A percentile compares a stretch with the other conserved stretches of the same genome.
phyloP scores from a whole-genome alignment of 768 basidiomycete genomes.

The Multifurca ochricompacta region DNA sequence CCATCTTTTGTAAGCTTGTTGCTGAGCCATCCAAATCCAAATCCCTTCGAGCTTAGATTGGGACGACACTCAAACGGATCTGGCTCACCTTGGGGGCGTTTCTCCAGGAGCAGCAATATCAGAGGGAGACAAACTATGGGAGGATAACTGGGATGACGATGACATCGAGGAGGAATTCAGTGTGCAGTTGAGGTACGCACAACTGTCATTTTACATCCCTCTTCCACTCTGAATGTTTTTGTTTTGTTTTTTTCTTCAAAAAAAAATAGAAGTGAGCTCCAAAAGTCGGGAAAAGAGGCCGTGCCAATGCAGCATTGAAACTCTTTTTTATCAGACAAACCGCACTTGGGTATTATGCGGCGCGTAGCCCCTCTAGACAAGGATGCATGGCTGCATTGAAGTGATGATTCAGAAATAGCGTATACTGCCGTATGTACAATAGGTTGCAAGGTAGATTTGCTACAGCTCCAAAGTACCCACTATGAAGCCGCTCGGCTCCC shows the following conservation, averaged over 20 bases:
- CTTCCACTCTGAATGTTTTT: background rate
- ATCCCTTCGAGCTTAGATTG: slow-evolving; percentile 47
- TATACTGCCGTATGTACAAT: background rate
- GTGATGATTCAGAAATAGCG: background rate
- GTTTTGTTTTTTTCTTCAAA: background rate
- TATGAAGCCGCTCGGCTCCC: background rate
- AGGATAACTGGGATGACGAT: slow-evolving; percentile 99
- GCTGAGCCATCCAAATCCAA: background rate
- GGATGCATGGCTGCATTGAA: background rate
- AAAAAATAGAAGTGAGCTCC: slow-evolving; percentile 63
- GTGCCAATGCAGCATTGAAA: slow-evolving; percentile 24
- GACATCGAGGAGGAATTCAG: slow-evolving; percentile 98
- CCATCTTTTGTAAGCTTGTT: background rate
- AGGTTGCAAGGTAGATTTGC: background rate
- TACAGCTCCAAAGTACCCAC: background rate
- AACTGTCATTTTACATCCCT: background rate
- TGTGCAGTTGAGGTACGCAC: slow-evolving; percentile 79
- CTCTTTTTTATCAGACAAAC: background rate
- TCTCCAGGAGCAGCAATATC: slow-evolving; percentile 70
- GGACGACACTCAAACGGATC: slow-evolving; percentile 79
- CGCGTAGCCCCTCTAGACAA: background rate
- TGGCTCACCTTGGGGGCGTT: slow-evolving; percentile 68
- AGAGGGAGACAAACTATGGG: slow-evolving; percentile 91
- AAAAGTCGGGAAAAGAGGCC: slow-evolving; percentile 45
- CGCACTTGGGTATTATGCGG: no score